These are phyloP conservation scores for Cladophialophora exuberans DNA, from an alignment of 2,329 filamentous ascomycete genomes.

Conservation along the genomic window DNA sequence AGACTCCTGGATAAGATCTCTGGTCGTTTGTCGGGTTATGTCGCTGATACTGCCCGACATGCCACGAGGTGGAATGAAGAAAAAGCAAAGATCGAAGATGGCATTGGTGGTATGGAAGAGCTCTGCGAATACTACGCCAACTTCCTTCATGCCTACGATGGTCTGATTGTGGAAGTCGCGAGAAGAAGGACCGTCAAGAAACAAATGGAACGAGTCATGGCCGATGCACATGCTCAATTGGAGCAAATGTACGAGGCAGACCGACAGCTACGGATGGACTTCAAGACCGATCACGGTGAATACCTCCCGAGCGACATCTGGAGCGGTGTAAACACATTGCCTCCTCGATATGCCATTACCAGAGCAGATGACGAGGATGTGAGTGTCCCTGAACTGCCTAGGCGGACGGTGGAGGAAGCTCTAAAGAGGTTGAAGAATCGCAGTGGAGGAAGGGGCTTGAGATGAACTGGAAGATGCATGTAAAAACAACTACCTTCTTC, in stretches of 20 bases:
- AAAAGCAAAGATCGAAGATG: conserved; percentile 67
- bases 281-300: conserved; percentile 80
- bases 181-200: conserved; percentile 73
- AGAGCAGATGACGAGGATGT: conserved; percentile 49
- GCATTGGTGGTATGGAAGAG: conserved; percentile 74
- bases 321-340: conserved; percentile 65
- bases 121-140: conserved; percentile 83
- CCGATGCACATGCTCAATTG: conserved; percentile 75
- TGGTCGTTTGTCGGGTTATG: conserved; percentile 60
- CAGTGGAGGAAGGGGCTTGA: neutral
- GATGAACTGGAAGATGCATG: conserved; percentile 6
- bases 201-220: conserved; percentile 72
- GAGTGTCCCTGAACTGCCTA: conserved; percentile 47
- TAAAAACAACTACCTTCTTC: neutral
- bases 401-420: conserved; percentile 47
- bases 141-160: conserved; percentile 82
- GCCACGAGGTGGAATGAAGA: conserved; percentile 71
- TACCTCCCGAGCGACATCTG: conserved; percentile 87
- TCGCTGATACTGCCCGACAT: conserved; percentile 52
- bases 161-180: conserved; percentile 80
- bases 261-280: conserved; percentile 71
- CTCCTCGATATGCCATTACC: conserved; percentile 44
- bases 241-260: conserved; percentile 77
- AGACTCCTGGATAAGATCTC: conserved; percentile 69
- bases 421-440: conserved; percentile 42